These are phyloP conservation scores for Nemania sp. DNA, from an alignment of 2,329 filamentous ascomycete genomes.

Conservation along the genomic window DNA sequence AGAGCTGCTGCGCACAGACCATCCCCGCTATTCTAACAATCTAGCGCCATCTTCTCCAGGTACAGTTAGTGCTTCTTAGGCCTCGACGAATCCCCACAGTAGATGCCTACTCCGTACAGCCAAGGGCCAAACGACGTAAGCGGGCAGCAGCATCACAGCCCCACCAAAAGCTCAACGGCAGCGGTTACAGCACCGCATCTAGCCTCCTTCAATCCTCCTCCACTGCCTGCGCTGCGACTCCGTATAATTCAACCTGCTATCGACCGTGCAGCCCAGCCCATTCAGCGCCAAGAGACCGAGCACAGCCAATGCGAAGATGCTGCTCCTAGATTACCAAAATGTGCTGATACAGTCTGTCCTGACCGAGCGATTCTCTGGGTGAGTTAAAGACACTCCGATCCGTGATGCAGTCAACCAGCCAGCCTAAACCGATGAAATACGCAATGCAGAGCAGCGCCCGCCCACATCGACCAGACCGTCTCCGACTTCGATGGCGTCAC, in stretches of 20 bases:
- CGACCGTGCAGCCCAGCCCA: background rate
- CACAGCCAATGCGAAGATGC: conserved; percentile 58
- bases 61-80: background rate
- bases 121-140: conserved; percentile 17
- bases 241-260: conserved; percentile 23
- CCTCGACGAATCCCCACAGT: background rate
- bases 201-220: conserved; percentile 18
- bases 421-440: no score
- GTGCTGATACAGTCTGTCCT: conserved; percentile 95
- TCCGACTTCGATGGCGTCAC: conserved; percentile 99
- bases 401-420: background rate
- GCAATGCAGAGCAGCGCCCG: conserved; percentile 73
- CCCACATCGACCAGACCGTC: conserved; percentile 94
- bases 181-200: background rate
- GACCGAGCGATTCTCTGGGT: conserved; percentile 92
- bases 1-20: conserved; percentile 24
- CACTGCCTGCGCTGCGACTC: conserved; percentile 9
- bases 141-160: conserved; percentile 22
- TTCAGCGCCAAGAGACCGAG: conserved; percentile 22
- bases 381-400: conserved; percentile 36
- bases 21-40: background rate
- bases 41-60: no score
- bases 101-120: background rate
- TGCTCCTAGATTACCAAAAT: conserved; percentile 99
- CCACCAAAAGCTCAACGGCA: conserved; percentile 30